Evolutionary conservation across 345 rosid genomes (phyloP), one percentile per base, ranked within the genome.

Genomic region (Crucihimalaya himalaica): DNA sequence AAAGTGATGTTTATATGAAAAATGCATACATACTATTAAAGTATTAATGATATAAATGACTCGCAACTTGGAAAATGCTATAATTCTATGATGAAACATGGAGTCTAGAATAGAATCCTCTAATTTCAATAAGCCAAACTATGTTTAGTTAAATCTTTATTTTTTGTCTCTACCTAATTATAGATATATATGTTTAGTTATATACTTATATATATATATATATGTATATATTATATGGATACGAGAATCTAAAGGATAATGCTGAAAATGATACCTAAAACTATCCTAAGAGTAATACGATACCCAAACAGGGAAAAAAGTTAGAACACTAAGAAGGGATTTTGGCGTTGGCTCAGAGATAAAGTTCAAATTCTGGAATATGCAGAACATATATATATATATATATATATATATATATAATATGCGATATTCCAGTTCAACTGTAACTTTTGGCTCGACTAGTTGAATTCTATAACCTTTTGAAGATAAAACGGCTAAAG

Each of bases 281-380:
- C 12, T 6, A 73, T 65, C 29, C 21, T 5, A 34, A 13, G 28
- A n/a, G 14, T 48, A 43, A 27, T 27, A n/a, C n/a, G 28, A 60
- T 25, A 35, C 35, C 25, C 10, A 71, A 39, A 37, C 21, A 5
- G 55, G 35, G 12, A 8, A 32, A 15, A 25, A 10, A 6, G 32
- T 51, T 8, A 15, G 20, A 54, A 54, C 63, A 53, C 23, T 31
- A 5, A 11, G 25, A 32, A 46, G n/a, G 50, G 67, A 18, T 37
- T 60, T 19, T 28, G 68, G 61, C 45, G 16, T 62, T 59, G 48
- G 50, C 48, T n/a, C 58, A 35, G 29, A 70, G 27, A 59, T 47
- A 59, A 70, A 58, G 25, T 23, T 34, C 14, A 25, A 70, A 35
- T 37, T 52, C 15, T 64, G 23, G 39, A 48, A 48, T 37, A 35